A percentile compares a stretch with the other conserved stretches of the same genome.
Conservation (phyloP, 495 filamentous ascomycete genomes). For the Rhizodiscina lignyota region DNA sequence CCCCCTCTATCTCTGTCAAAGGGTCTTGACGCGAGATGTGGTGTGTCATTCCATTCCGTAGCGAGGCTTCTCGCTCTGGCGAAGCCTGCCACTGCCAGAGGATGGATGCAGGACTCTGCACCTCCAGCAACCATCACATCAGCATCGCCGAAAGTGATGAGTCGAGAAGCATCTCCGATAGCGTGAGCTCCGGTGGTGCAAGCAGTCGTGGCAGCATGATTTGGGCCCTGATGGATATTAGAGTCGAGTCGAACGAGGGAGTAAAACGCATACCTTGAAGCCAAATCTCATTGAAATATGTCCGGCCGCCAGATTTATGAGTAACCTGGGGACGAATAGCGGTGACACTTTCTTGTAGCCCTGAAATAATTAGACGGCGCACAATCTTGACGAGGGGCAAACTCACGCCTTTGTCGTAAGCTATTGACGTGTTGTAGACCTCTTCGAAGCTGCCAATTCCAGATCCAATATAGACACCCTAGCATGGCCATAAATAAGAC, state of each 20-base stretch:
- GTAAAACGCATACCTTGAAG: too few species aligned
- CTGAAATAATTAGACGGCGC: conserved; percentile 22
- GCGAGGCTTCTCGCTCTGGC: conserved; percentile 72
- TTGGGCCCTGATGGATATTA: conserved; percentile 54
- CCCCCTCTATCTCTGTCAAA: conserved; percentile 72
- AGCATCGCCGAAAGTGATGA: conserved; percentile 81
- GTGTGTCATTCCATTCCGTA: conserved; percentile 62
- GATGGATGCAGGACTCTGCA: conserved; percentile 90
- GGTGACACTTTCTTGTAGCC: conserved; percentile 88
- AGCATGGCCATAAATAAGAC: not conserved
- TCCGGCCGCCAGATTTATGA: conserved; percentile 88
- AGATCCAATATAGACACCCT: conserved; percentile 86
- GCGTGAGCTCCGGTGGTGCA: conserved; percentile 93
- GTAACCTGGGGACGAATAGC: conserved; percentile 75
- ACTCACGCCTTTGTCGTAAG: conserved; percentile 52
- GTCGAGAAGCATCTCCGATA: conserved; percentile 78
- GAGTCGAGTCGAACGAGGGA: not conserved
- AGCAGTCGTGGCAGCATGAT: conserved; percentile 80
- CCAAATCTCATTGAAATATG: conserved; percentile 88
- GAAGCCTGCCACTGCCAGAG: conserved; percentile 82
- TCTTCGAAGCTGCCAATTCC: conserved; percentile 91
- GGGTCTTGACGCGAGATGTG: conserved; percentile 58
- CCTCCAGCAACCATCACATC: conserved; percentile 91
- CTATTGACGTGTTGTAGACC: conserved; percentile 64
- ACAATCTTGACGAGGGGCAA: too few species aligned